Conservation (phyloP, 2,329 filamentous ascomycete genomes). For the Aspergillus viridinutans region DNA sequence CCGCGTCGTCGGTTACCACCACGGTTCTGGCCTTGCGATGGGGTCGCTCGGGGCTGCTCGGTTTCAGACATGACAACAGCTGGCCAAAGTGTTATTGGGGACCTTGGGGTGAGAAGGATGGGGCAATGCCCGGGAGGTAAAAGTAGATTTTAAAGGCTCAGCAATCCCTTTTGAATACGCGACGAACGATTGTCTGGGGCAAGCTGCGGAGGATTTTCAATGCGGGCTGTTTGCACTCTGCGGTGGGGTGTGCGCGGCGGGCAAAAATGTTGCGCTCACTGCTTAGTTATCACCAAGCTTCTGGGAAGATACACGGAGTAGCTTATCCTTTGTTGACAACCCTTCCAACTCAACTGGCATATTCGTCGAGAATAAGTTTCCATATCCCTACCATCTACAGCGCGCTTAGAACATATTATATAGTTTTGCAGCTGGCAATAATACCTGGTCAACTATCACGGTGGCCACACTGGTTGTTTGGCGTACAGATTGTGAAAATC, state of each 20-base stretch:
- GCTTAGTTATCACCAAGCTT: conserved; percentile 17
- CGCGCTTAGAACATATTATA: not conserved
- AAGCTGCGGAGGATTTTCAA: not conserved
- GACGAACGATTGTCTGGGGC: not conserved
- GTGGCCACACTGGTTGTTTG: not conserved
- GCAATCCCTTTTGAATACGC: not conserved
- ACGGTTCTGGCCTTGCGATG: conserved; percentile 39
- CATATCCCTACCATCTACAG: not conserved
- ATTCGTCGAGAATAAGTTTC: not conserved
- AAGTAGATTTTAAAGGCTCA: not conserved
- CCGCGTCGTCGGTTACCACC: conserved; percentile 40
- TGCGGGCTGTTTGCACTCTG: not conserved
- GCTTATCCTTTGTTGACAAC: not conserved
- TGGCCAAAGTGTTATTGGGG: not conserved
- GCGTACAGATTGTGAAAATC: not conserved
- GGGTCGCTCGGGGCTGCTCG: conserved; percentile 19
- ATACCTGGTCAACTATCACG: not conserved
- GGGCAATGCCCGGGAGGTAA: not conserved
- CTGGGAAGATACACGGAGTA: not conserved
- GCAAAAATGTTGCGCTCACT: conserved; percentile 15
- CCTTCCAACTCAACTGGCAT: not conserved
- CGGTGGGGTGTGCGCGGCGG: conserved; percentile 8
- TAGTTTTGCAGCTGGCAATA: not conserved
- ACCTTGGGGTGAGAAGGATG: conserved; percentile 3
- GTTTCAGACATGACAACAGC: conserved; percentile 27